phyloP scores from a whole-genome alignment of 176 grass and related monocot genomes.

The Coix lacrymajobi region DNA sequence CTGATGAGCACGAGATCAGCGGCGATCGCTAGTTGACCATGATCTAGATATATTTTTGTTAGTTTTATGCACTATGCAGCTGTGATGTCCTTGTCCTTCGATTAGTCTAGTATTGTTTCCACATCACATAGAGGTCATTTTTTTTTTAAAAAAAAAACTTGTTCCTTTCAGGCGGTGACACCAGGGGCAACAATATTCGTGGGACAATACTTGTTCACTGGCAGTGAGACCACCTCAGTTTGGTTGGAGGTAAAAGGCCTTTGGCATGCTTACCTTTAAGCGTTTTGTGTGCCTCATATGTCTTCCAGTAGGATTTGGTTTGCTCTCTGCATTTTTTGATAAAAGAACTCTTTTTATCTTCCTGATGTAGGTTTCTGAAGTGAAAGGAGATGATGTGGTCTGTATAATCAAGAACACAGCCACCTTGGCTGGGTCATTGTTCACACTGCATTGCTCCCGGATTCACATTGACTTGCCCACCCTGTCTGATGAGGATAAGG shows the following conservation, averaged over 20 bases:
- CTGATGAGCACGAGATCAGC: too few relatives aligned
- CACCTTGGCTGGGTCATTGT: conserved; percentile 62
- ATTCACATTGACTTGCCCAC: conserved; percentile 80
- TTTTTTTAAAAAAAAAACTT: background rate
- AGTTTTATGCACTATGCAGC: background rate
- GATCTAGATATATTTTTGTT: background rate
- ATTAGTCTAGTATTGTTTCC: background rate
- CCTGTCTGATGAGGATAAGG: conserved; percentile 83
- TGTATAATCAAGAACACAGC: conserved; percentile 72
- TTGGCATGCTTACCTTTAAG: background rate
- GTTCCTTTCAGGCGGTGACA: conserved; percentile 54
- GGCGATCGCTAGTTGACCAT: background rate
- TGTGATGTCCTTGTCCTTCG: background rate
- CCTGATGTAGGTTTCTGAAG: conserved; percentile 72
- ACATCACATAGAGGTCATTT: background rate
- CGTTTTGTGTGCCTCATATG: background rate
- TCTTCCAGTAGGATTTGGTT: background rate
- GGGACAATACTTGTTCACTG: conserved; percentile 96
- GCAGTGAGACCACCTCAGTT: conserved; percentile 96
- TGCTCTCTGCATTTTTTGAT: background rate
- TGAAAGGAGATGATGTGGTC: conserved; percentile 68
- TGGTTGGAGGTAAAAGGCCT: conserved; percentile 75
- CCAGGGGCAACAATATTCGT: conserved; percentile 91
- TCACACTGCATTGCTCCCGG: conserved; percentile 66
- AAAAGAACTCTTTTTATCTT: conserved; percentile 15